Percentiles rank a stretch among this genome's conserved stretches.
Conservation (phyloP, 192 early-diverging fungal genomes). For the Gamsiella multidivaricata region DNA sequence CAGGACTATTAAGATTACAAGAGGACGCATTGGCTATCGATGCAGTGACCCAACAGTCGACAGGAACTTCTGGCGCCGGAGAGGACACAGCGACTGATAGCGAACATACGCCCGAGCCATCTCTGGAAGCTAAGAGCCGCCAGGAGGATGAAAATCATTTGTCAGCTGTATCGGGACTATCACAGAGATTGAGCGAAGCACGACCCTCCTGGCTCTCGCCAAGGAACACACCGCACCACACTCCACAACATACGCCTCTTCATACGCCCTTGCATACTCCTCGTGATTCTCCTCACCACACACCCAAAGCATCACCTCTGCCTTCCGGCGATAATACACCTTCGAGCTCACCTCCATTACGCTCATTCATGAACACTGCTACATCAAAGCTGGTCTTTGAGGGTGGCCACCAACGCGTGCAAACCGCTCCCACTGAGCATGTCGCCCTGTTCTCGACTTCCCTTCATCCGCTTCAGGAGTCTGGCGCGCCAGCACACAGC, state of each 20-base stretch:
- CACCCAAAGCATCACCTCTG: conserved; percentile 38
- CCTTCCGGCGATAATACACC: conserved; percentile 50
- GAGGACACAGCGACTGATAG: conserved; percentile 10
- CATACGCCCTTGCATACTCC: conserved; percentile 46
- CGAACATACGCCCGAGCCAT: conserved; percentile 6
- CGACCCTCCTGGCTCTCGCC: conserved; percentile 44
- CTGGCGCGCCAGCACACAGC: conserved; percentile 20
- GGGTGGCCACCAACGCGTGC: conserved; percentile 43
- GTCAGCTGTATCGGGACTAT: conserved; percentile 20
- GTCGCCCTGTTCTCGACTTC: conserved; percentile 39
- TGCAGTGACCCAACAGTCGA: conserved; percentile 9
- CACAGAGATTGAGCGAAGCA: conserved; percentile 28
- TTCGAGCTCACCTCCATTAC: conserved; percentile 44
- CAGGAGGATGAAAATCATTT: conserved; percentile 19
- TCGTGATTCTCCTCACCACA: conserved; percentile 40
- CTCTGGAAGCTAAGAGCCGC: background rate
- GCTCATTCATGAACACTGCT: conserved; percentile 25
- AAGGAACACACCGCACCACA: conserved; percentile 29
- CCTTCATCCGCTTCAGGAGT: conserved; percentile 37
- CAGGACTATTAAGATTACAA: conserved; percentile 61
- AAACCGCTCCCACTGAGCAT: conserved; percentile 46
- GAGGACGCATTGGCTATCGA: conserved; percentile 30
- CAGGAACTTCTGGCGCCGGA: background rate
- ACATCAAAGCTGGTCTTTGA: conserved; percentile 37
- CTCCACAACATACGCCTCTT: conserved; percentile 37